phyloP scores from a whole-genome alignment of 2,329 filamentous ascomycete species.

The Aspergillus aculeatus region DNA sequence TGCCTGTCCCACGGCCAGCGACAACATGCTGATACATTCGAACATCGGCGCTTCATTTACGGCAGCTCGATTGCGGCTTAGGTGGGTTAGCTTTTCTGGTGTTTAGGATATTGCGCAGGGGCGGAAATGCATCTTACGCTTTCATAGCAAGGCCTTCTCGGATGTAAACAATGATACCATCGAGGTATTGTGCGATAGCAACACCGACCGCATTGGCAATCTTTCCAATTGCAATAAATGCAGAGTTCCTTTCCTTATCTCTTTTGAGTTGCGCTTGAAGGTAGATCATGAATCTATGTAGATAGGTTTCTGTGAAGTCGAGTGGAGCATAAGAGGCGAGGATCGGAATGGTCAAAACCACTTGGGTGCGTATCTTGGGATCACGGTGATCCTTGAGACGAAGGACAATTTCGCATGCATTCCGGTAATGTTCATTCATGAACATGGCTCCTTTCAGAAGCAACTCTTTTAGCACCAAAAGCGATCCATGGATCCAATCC shows the following conservation, averaged over 20 bases:
- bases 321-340: slow-evolving; percentile 88
- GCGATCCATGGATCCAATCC: slow-evolving; percentile 89
- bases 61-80: slow-evolving; percentile 55
- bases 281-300: slow-evolving; percentile 97
- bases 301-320: slow-evolving; percentile 81
- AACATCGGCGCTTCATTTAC: slow-evolving; percentile 75
- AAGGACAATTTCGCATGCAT: slow-evolving; percentile 88
- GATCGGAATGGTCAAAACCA: slow-evolving; percentile 87
- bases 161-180: slow-evolving; percentile 90
- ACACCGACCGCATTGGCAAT: slow-evolving; percentile 96
- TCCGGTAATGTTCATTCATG: slow-evolving; percentile 92
- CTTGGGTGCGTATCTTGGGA: slow-evolving; percentile 79
- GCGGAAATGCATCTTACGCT: slow-evolving; percentile 50
- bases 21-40: slow-evolving; percentile 94
- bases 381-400: slow-evolving; percentile 93
- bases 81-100: slow-evolving; percentile 30
- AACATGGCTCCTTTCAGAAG: slow-evolving; percentile 97
- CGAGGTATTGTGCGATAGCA: slow-evolving; percentile 89
- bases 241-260: slow-evolving; percentile 89
- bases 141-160: slow-evolving; percentile 83
- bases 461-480: slow-evolving; percentile 88
- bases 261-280: slow-evolving; percentile 91
- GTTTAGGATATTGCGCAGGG: background rate
- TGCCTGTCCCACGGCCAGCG: slow-evolving; percentile 91
- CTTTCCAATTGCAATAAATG: slow-evolving; percentile 93